Percentiles rank a stretch among this genome's conserved stretches.
Evolutionary conservation across 73 alveolate genomes (phyloP).

Genomic region (Paramecium biaurelia): DNA sequence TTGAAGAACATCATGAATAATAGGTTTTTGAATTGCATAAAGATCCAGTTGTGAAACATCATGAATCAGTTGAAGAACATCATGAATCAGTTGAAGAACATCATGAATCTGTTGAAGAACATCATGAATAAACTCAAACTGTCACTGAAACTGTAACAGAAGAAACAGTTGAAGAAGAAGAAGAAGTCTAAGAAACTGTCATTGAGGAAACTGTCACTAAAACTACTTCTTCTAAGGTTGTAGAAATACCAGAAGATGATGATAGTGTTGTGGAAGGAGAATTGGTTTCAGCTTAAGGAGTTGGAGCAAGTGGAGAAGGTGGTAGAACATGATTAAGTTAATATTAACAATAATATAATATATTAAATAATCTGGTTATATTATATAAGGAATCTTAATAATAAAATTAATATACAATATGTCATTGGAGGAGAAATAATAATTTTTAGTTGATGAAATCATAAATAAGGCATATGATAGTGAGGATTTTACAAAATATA

Average conservation of each 20-base stretch:
- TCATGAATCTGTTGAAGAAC: background rate
- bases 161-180: background rate
- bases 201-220: background rate
- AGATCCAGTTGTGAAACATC: too few species aligned
- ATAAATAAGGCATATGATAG: slow-evolving; percentile 8
- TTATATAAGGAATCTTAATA: background rate
- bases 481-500: background rate
- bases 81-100: background rate
- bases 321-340: background rate
- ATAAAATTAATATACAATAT: background rate
- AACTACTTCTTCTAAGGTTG: background rate
- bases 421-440: slow-evolving; percentile 6
- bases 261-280: background rate
- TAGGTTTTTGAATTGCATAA: too few species aligned
- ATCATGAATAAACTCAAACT: background rate
- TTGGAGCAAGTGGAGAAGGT: slow-evolving; percentile 6
- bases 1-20: background rate
- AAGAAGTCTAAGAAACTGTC: background rate
- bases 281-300: background rate
- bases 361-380: background rate
- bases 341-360: background rate
- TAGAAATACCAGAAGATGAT: background rate
- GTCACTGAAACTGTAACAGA: background rate
- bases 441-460: background rate
- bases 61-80: background rate